These are phyloP conservation scores for Rhodocollybia butyracea DNA, from an alignment of 768 basidiomycete species.

Conservation along the genomic window DNA sequence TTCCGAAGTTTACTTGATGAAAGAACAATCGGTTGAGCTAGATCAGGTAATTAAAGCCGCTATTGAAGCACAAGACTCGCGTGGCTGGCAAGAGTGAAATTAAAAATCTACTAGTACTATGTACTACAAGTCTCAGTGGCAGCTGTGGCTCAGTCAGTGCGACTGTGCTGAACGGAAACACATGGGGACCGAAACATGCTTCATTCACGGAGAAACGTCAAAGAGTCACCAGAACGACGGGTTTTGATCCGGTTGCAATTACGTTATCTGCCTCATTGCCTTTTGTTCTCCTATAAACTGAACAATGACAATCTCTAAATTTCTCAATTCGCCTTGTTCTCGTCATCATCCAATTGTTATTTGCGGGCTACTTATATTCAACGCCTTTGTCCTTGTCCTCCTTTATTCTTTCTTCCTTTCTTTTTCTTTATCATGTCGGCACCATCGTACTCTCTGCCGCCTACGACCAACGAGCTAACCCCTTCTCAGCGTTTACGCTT, in stretches of 20 bases:
- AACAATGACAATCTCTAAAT: not conserved
- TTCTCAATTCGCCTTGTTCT: not conserved
- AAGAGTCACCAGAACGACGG: conserved; percentile 2
- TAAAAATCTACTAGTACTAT: too few species aligned
- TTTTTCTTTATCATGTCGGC: not conserved
- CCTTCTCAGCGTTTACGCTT: conserved; percentile 38
- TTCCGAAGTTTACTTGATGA: too few species aligned
- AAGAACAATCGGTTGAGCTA: too few species aligned
- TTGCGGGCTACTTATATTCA: not conserved
- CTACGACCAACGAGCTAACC: not conserved
- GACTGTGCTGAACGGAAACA: not conserved
- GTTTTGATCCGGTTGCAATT: not conserved
- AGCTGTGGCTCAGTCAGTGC: too few species aligned
- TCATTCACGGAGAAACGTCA: too few species aligned
- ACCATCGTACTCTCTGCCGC: not conserved
- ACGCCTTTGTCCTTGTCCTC: not conserved
- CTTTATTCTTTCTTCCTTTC: not conserved
- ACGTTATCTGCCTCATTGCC: not conserved
- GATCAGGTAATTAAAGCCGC: too few species aligned
- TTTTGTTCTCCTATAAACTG: conserved; percentile 3
- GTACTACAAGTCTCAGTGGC: too few species aligned
- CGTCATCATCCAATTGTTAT: not conserved
- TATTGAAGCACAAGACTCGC: too few species aligned
- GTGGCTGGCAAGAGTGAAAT: too few species aligned
- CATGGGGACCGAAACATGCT: not conserved